phyloP scores from a whole-genome alignment of 352 stramenopile genomes.

The Pythium oligandrum region DNA sequence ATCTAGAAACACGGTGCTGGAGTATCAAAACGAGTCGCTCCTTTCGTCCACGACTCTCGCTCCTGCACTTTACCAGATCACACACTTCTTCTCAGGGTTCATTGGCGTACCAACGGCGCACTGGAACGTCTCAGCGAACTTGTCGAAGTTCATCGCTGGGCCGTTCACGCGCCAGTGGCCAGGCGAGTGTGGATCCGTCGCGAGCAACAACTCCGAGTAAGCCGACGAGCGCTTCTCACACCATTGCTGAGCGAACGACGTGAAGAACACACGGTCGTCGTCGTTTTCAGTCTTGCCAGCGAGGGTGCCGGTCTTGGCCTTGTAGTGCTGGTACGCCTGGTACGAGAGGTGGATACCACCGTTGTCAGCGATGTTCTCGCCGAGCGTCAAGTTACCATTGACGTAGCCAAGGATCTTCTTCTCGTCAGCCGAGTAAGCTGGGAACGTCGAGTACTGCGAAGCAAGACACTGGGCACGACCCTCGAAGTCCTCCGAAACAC shows the following conservation, averaged over 20 bases:
- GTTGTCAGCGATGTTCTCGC: constrained; percentile 93
- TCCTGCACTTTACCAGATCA: constrained; percentile 47
- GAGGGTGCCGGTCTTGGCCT: constrained; percentile 13
- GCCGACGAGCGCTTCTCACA: constrained; percentile 48
- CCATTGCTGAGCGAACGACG: constrained; percentile 60
- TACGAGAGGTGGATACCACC: constrained; percentile 82
- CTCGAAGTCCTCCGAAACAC: constrained; percentile 40
- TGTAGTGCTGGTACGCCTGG: constrained; percentile 72
- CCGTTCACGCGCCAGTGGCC: constrained; percentile 66
- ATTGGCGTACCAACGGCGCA: constrained; percentile 53
- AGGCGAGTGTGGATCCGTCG: constrained; percentile 53
- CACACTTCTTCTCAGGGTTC: constrained; percentile 62
- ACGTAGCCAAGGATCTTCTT: constrained; percentile 48
- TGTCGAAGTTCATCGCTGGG: constrained; percentile 53
- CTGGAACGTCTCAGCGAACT: constrained; percentile 63
- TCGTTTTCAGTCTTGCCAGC: constrained; percentile 21
- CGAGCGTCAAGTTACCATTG: constrained; percentile 87
- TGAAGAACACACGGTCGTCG: constrained; percentile 57
- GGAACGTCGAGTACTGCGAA: constrained; percentile 57
- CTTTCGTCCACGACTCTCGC: background rate
- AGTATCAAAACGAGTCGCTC: background rate
- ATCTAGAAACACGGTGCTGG: background rate
- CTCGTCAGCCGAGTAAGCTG: constrained; percentile 33
- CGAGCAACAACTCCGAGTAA: constrained; percentile 41
- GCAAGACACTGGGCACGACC: constrained; percentile 51